Evolutionary conservation across 169 alveolate genomes (phyloP), one percentile per base, ranked within the genome.

Genomic region (Cyclospora cayetanensis): DNA sequence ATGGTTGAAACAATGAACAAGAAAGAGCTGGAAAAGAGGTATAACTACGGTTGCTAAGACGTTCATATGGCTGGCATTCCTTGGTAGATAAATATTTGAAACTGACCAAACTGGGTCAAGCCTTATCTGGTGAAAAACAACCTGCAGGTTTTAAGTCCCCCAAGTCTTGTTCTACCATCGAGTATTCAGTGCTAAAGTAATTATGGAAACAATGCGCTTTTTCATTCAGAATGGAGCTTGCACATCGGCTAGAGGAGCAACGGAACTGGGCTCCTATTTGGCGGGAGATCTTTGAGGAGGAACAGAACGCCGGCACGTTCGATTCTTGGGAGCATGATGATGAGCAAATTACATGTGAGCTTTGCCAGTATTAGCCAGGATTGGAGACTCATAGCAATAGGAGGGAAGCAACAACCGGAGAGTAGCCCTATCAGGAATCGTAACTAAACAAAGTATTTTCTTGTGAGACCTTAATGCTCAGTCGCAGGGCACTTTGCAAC

Each of bases 201-300:
- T n/a, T 50, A 50, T 50, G 12, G 22, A 2, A n/a, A 18, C 27
- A 2, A 50, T 50, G 63, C 63, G 12, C 63, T 18, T 50, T 50
- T n/a, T 18, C 22, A 50, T n/a, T 31, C 53, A 79, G 89, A 50
- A 79, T 79, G 89, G 89, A 46, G 52, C 46, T 79, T 4, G 89
- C 89, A 4, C 68, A 52, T 79, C 89, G 89, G 74, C 53, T 79
- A 20, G 89, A 79, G 53, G 89, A 79, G 46, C 74, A 79, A 52
- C 68, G 72, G 70, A 43, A 79, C 39, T 43, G 89, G 89, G 89
- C 89, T 3, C 89, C 89, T 15, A 27, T 79, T 1, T 79, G 89
- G 89, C 74, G 89, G 20, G 74, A 79, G 34, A 79, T 79, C 42
- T 29, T 79, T 43, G 72, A 79, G 35, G 89, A 79, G 46, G 89